Percentiles rank a stretch among this genome's conserved stretches.
Evolutionary conservation across 306 rosid genomes (phyloP).

Genomic region (Trifolium fragiferum): DNA sequence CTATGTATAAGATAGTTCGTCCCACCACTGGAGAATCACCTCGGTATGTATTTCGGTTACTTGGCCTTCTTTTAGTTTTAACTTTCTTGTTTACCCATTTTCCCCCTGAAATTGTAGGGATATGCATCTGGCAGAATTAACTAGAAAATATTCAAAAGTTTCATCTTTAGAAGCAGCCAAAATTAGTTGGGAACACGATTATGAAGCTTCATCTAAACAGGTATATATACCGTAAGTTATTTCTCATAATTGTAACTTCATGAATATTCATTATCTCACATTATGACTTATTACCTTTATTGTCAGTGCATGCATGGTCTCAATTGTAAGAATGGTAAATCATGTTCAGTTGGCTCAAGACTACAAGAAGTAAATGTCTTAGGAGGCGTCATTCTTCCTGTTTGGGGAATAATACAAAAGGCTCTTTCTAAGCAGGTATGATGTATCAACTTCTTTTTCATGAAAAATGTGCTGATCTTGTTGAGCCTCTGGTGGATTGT

Average conservation of each 20-base stretch:
- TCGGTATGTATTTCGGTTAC: background rate
- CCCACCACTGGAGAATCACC: background rate
- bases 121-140: background rate
- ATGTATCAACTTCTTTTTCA: background rate
- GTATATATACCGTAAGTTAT: background rate
- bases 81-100: background rate
- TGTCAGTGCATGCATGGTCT: background rate
- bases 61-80: background rate
- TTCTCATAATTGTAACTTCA: background rate
- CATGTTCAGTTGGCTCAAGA: constrained; percentile 88
- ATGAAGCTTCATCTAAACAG: background rate
- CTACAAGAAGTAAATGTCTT: constrained; percentile 89
- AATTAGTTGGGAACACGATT: background rate
- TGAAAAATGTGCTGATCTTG: background rate
- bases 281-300: background rate
- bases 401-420: constrained; percentile 84
- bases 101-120: background rate
- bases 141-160: background rate
- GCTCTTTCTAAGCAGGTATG: constrained; percentile 95
- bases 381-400: constrained; percentile 93
- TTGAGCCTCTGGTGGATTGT: background rate
- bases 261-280: background rate
- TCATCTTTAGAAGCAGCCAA: background rate
- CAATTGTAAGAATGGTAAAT: constrained; percentile 46
- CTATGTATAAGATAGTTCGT: background rate